Base-by-base conservation (phyloP, 345 rosid species). In the Brassica nigra region DNA sequence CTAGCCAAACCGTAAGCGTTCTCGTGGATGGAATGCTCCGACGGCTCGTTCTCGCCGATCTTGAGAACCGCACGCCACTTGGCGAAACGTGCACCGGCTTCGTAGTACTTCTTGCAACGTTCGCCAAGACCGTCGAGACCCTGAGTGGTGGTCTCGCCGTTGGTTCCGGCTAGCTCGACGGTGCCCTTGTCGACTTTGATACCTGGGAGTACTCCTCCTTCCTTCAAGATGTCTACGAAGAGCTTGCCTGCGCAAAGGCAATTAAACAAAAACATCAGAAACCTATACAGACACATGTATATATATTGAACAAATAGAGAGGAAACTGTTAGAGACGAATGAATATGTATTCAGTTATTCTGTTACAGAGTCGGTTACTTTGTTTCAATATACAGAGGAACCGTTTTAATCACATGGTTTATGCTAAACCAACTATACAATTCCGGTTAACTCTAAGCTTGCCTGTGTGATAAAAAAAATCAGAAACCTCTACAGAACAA, bases 101-200 rank as follows among this genome's bases (percentile, higher is more conserved):
- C 59, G 59, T 54, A 54, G 59, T 54, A 54, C 59, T 54, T 54
- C 59, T 54, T 54, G 59, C 59, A 81, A 8, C 84, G 75, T 4
- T 88, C 87, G 20, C 86, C 99, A 7, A 95, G 97, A 67, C 89
- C 94, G 76, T 95, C 99, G 4, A 91, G 94, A 84, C 99, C 98
- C 82, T 90, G 94, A 31, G 97, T 95, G 74, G 97, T 91, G 59
- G 98, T 95, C 86, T 95, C 99, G 58, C 97, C 96, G 42, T 91
- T 83, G 82, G 99, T 95, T 33, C 97, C 99, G 27, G 91, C 86
- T 15, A 95, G 91, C 81, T 84, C 93, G 64, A 95, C 94, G 1
- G 96, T 91, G 81, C 99, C 98, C 91, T 89, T 93, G 88, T 95
- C 98, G 5, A 95, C 98, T 88, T 93, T 95, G 70, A 95, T 95